Evolutionary conservation across 1,284 basidiomycete genomes (phyloP), one percentile per base, ranked within the genome.

Genomic region (Boletellus dicymbophilus): DNA sequence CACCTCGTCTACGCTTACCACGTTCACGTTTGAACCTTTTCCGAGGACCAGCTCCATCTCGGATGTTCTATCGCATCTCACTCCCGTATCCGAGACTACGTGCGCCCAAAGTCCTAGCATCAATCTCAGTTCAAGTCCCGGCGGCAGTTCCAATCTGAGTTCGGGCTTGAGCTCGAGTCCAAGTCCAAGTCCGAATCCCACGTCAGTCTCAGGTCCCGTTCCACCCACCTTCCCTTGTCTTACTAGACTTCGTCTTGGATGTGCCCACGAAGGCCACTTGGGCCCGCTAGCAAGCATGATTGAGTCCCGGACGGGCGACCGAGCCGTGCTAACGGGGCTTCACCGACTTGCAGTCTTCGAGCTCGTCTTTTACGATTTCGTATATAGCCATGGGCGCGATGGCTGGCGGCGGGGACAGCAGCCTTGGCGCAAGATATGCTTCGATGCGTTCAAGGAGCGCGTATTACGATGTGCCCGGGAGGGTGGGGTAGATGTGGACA

Each of bases 331-430:
- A 3, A 45, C 51, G 1, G 51, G 55, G 2, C 52, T 66, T 6
- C 30, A n/a, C 0, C 46, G 46, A 3, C 58, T 63, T 11, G 11
- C 44, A 15, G n/a, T 43, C 10, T 66, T 63, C 15, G 58, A 66
- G 13, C 58, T 63, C 34, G 53, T 65, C 16, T 56, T 63, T 50
- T 46, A 66, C 34, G 64, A 63, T 26, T 66, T 65, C 20, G 47
- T 66, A 37, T 59, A 56, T 15, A 42, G 46, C 8, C 48, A 37
- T 18, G 44, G 61, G 0, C n/a, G n/a, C 3, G 7, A 33, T 33
- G 31, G 31, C 31, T n/a, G n/a, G n/a, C n/a, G n/a, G n/a, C 48
- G 39, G 18, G 53, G 42, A 12, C 21, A 40, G 11, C 52, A 50
- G 16, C 28, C 52, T 6, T 49, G 27, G 44, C 61, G 63, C 18